Conservation (phyloP, 2,329 filamentous ascomycete species). For the Epichloe gansuensis region DNA sequence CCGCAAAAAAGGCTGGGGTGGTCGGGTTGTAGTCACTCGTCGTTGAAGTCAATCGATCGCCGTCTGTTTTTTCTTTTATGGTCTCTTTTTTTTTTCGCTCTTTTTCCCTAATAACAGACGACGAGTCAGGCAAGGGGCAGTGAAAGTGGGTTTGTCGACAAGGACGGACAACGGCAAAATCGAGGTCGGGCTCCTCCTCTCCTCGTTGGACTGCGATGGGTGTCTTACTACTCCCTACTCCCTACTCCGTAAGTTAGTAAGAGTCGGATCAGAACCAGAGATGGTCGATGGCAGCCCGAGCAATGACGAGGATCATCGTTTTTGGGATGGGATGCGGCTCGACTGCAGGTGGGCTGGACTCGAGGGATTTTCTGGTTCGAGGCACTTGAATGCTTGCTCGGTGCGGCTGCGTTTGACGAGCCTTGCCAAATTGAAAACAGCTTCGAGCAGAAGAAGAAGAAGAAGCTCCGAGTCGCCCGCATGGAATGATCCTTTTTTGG, state of each 20-base stretch:
- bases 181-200: neutral
- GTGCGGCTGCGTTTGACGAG: neutral
- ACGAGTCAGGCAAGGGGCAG: neutral
- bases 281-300: neutral
- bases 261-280: neutral
- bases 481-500: neutral
- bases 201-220: constrained; percentile 1
- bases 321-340: neutral
- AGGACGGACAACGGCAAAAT: neutral
- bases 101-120: neutral
- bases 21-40: neutral
- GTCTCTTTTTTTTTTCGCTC: neutral
- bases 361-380: neutral
- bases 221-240: neutral
- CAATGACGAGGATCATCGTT: constrained; percentile 2
- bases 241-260: neutral
- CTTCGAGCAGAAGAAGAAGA: neutral
- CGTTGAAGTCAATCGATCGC: neutral
- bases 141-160: neutral
- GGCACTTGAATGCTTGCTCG: neutral
- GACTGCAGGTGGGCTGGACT: neutral
- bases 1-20: neutral
- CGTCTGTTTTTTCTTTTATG: neutral
- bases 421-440: neutral
- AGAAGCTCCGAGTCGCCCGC: neutral